Percentiles rank a stretch among this genome's conserved stretches.
Conservation (phyloP, 257 asterid species). For the Cruciata laevipes region DNA sequence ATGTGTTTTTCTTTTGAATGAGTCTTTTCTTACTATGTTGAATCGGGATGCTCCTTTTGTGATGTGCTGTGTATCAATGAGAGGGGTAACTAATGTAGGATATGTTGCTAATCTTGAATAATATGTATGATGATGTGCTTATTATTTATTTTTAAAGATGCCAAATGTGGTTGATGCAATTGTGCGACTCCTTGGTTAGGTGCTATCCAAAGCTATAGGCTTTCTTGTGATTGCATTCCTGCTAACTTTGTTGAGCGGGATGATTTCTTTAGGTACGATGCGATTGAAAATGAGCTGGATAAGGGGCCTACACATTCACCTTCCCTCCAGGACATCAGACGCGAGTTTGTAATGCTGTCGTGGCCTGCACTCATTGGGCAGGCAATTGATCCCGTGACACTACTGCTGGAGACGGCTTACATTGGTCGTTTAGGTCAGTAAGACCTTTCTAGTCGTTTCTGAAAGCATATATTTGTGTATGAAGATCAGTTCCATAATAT, state of each 20-base stretch:
- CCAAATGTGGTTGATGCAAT: background rate
- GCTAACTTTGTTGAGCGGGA: background rate
- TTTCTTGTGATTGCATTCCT: background rate
- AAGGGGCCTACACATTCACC: slow-evolving; percentile 23
- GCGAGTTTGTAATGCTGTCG: slow-evolving; percentile 60
- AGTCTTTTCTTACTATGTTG: background rate
- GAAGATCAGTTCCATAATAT: background rate
- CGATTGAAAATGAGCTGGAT: slow-evolving; percentile 20
- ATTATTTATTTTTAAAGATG: background rate
- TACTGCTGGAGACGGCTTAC: slow-evolving; percentile 84
- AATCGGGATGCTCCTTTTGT: background rate
- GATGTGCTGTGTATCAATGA: background rate
- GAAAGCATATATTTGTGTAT: background rate
- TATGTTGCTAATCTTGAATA: background rate
- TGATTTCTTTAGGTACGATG: slow-evolving; percentile 11
- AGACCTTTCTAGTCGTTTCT: background rate
- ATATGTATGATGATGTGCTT: background rate
- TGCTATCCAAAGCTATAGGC: background rate
- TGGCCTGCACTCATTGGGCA: slow-evolving; percentile 92
- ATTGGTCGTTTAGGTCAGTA: slow-evolving; percentile 77
- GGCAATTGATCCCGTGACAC: slow-evolving; percentile 75
- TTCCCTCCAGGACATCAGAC: slow-evolving; percentile 35
- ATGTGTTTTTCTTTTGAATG: background rate
- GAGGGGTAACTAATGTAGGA: background rate
- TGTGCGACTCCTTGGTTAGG: too few relatives aligned